Percentiles rank a stretch among this genome's conserved stretches.
Conservation (phyloP, 108 stramenopile genomes). For the Nannochloropsis oceanica region DNA sequence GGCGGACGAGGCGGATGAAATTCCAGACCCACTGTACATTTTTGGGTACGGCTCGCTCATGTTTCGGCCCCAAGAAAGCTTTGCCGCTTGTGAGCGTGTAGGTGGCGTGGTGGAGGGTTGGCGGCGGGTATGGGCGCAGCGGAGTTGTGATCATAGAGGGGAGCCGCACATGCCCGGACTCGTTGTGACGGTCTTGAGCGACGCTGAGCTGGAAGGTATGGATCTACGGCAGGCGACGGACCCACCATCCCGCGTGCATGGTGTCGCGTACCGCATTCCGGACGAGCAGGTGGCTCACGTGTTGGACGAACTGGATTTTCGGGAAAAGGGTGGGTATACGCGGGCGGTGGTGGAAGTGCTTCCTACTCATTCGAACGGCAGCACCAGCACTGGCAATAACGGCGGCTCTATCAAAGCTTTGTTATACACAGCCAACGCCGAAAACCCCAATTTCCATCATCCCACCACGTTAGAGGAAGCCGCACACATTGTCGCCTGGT, state of each 20-base stretch:
- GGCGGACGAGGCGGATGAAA: constrained; percentile 1
- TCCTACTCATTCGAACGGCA: background rate
- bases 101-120: constrained; percentile 16
- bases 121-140: constrained; percentile 21
- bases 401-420: background rate
- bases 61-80: constrained; percentile 24
- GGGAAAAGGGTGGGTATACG: constrained; percentile 29
- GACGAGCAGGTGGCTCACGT: constrained; percentile 9
- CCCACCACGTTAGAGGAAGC: constrained; percentile 8
- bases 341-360: constrained; percentile 16
- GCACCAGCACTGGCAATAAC: background rate
- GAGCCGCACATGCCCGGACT: constrained; percentile 16
- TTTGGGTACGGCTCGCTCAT: constrained; percentile 26
- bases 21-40: constrained; percentile 28
- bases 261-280: constrained; percentile 21
- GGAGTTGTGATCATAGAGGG: constrained; percentile 29
- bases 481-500: constrained; percentile 11
- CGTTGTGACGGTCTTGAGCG: constrained; percentile 24
- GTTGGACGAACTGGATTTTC: constrained; percentile 17
- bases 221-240: constrained; percentile 11
- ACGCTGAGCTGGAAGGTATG: constrained; percentile 16
- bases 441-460: constrained; percentile 18
- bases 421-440: constrained; percentile 18
- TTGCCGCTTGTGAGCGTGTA: constrained; percentile 16
- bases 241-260: constrained; percentile 14